Evolutionary conservation across 2,329 filamentous ascomycete genomes (phyloP).

Genomic region (Geoglossum cookeanum): DNA sequence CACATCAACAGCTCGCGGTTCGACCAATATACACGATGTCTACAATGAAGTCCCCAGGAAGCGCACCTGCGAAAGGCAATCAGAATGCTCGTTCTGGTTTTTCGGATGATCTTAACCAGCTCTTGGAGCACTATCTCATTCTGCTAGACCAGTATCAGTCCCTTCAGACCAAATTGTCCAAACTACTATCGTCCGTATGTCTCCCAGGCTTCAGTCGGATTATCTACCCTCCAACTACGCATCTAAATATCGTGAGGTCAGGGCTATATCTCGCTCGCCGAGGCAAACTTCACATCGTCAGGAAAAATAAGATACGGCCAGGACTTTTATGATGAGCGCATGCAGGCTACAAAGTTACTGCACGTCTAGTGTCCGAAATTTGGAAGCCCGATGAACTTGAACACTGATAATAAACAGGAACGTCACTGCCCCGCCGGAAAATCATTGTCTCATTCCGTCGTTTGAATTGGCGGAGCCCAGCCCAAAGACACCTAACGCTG

Average conservation of each 20-base stretch:
- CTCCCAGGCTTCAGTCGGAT: neutral
- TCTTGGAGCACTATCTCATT: constrained; percentile 45
- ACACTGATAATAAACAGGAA: neutral
- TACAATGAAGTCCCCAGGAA: neutral
- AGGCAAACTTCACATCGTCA: constrained; percentile 55
- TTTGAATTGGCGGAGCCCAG: neutral
- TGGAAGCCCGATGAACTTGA: neutral
- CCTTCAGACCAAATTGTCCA: constrained; percentile 35
- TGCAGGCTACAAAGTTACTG: constrained; percentile 39
- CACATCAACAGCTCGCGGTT: neutral
- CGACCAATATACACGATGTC: neutral
- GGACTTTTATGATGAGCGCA: constrained; percentile 54
- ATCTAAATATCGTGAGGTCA: constrained; percentile 8
- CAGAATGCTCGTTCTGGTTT: neutral
- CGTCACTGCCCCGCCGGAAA: neutral
- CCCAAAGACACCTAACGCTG: neutral
- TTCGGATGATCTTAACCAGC: constrained; percentile 34
- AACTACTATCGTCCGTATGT: constrained; percentile 1
- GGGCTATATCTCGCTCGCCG: constrained; percentile 38
- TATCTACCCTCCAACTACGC: neutral
- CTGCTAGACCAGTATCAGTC: constrained; percentile 48
- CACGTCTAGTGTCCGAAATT: constrained; percentile 4
- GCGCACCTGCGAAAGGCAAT: neutral
- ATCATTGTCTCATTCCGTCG: constrained; percentile 18
- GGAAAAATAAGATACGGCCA: constrained; percentile 44